These are phyloP conservation scores for Paecilomyces sp. DNA, from an alignment of 2,329 filamentous ascomycete species.

Conservation along the genomic window DNA sequence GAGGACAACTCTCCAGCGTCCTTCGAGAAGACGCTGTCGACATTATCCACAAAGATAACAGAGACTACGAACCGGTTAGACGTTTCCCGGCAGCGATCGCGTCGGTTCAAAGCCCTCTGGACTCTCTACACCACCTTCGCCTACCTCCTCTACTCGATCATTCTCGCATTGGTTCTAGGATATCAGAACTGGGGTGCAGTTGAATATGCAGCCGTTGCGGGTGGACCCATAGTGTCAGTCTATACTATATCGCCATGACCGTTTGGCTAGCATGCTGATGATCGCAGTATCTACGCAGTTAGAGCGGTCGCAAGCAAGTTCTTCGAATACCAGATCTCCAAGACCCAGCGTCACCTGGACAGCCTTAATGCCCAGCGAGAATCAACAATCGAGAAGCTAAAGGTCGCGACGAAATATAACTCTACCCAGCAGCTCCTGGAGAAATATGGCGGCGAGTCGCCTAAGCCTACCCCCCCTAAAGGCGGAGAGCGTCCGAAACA, in stretches of 20 bases:
- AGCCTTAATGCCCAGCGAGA: conserved; percentile 70
- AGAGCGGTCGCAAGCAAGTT: conserved; percentile 60
- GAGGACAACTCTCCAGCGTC: conserved; percentile 76
- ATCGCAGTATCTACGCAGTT: conserved; percentile 68
- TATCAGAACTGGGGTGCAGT: conserved; percentile 66
- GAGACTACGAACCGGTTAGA: conserved; percentile 68
- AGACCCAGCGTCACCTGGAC: conserved; percentile 62
- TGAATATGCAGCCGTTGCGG: conserved; percentile 73
- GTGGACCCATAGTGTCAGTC: conserved; percentile 68
- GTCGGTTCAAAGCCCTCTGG: conserved; percentile 76
- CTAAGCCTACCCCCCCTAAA: conserved; percentile 25
- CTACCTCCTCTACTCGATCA: conserved; percentile 79
- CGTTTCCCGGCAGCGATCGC: conserved; percentile 60
- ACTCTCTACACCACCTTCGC: conserved; percentile 86
- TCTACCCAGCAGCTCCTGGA: conserved; percentile 87
- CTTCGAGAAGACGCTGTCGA: conserved; percentile 85
- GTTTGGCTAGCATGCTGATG: conserved; percentile 9
- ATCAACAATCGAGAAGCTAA: conserved; percentile 86
- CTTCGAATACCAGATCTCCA: conserved; percentile 75
- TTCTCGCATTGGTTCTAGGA: conserved; percentile 77
- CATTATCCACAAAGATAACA: conserved; percentile 75
- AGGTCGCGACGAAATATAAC: conserved; percentile 91
- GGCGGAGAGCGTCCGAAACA: conserved; percentile 5
- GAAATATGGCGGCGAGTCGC: conserved; percentile 74
- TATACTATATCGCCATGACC: neutral